Base-by-base conservation (phyloP, 495 filamentous ascomycete species). In the Recurvomyces mirabilis region DNA sequence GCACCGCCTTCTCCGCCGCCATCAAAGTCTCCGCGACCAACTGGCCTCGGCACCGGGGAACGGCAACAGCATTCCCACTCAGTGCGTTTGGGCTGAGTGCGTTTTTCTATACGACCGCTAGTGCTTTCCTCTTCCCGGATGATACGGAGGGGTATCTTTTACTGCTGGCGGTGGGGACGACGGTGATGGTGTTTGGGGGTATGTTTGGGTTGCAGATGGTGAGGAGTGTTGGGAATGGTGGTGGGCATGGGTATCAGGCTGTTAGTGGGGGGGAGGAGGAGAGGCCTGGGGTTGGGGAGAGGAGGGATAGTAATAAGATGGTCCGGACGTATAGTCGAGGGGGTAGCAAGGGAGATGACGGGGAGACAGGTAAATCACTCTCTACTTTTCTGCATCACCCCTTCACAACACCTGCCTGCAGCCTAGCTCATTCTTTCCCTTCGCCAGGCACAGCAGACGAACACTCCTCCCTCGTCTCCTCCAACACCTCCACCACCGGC, bases 41-140 rank as follows among this genome's bases (percentile, higher is more conserved):
- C 62, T 98, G 87, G 72, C 93, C 89, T 1, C 70, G 79, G 25
- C 82, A 93, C 56, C 78, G 91, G 33, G 91, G 93, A 41, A 94
- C 89, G 15, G 91, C 91, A 12, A 96, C 91, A 5, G 87, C 86
- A 2, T 85, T 96, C 57, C 89, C 91, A 5, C 65, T 98, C 34
- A 79, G 89, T 31, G 87, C 84, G 4, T 95, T 96, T 60, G 91
- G 91, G 19, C 69, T 98, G 23, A 94, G 89, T 64, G 91, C 91
- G 36, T 87, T 96, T 60, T 93, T 96, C 72, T 98, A 94, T 68
- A 82, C 91, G 14, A 68, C 75, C 15, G 63, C 87, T 18, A 84
- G 87, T 3, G 72, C 73, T 25, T 53, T 89, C 35, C 69, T 86
- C 38, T 93, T 94, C 64, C 85, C 88, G 20, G 84, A 84, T 36